Evolutionary conservation across 2,329 filamentous ascomycete genomes (phyloP).

Genomic region (Fragosphaeria purpurea): DNA sequence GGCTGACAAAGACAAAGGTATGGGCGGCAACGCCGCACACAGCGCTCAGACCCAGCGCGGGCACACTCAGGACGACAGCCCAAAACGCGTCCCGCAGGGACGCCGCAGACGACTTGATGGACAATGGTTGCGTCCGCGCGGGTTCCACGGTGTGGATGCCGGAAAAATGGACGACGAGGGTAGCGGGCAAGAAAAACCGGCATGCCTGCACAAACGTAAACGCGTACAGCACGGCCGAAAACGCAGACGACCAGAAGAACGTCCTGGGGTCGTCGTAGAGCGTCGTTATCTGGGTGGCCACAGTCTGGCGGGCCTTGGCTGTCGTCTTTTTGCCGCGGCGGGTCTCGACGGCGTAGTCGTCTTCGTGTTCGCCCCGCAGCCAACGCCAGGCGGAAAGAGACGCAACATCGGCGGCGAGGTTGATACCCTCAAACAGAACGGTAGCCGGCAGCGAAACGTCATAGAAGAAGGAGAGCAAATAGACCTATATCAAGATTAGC

Average conservation of each 20-base stretch:
- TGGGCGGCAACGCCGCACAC: conserved; percentile 37
- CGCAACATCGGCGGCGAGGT: conserved; percentile 2
- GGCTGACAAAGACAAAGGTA: conserved; percentile 57
- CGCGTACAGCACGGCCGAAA: conserved; percentile 65
- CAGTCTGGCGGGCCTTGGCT: background rate
- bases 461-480: conserved; percentile 73
- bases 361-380: background rate
- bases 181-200: conserved; percentile 58
- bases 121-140: conserved; percentile 29
- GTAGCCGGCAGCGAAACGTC: conserved; percentile 30
- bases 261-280: background rate
- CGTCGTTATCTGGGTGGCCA: background rate
- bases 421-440: background rate
- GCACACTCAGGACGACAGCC: background rate
- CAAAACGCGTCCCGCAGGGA: background rate
- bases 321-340: background rate
- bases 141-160: conserved; percentile 57
- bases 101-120: background rate
- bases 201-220: conserved; percentile 62
- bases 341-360: background rate
- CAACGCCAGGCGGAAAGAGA: conserved; percentile 2
- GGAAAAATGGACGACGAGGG: conserved; percentile 68
- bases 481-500: conserved; percentile 37
- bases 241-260: conserved; percentile 49
- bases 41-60: background rate